Percentiles rank a stretch among this genome's conserved stretches.
phyloP scores from a whole-genome alignment of 768 basidiomycete species.

The Tylopilus plumbeoviolaceoides region DNA sequence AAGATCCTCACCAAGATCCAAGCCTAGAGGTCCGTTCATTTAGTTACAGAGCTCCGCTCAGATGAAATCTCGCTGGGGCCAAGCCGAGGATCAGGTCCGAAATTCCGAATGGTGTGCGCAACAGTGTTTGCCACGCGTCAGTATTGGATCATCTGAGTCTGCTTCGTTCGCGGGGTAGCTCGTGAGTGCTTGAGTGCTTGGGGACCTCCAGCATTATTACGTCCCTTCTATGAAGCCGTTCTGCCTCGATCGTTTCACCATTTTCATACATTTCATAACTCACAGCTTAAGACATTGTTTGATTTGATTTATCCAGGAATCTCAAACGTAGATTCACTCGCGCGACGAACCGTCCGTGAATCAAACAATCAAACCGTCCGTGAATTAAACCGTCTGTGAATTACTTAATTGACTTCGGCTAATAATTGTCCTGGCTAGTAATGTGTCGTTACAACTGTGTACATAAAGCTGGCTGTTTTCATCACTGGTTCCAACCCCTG shows the following conservation, averaged over 20 bases:
- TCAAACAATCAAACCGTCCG: no score
- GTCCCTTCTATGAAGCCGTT: slow-evolving; percentile 24
- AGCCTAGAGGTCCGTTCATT: slow-evolving; percentile 28
- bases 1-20: slow-evolving; percentile 29
- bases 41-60: slow-evolving; percentile 27
- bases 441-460: slow-evolving; percentile 24
- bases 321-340: slow-evolving; percentile 26
- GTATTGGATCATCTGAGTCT: slow-evolving; percentile 5
- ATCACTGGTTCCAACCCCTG: no score
- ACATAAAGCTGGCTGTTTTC: no score
- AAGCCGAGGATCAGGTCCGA: slow-evolving; percentile 34
- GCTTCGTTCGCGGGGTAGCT: slow-evolving; percentile 22
- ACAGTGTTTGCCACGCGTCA: slow-evolving; percentile 25
- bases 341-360: slow-evolving; percentile 26
- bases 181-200: slow-evolving; percentile 6
- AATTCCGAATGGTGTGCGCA: slow-evolving; percentile 20
- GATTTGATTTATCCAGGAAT: slow-evolving; percentile 28
- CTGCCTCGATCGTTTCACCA: slow-evolving; percentile 21
- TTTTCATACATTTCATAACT: slow-evolving; percentile 25
- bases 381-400: no score
- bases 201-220: slow-evolving; percentile 29
- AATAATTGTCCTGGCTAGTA: slow-evolving; percentile 27
- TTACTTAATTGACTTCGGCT: slow-evolving; percentile 35
- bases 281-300: slow-evolving; percentile 24
- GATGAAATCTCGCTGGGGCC: slow-evolving; percentile 28